Base-by-base conservation (phyloP, 805 yeast species). In the Scheffersomyces coipomensis region DNA sequence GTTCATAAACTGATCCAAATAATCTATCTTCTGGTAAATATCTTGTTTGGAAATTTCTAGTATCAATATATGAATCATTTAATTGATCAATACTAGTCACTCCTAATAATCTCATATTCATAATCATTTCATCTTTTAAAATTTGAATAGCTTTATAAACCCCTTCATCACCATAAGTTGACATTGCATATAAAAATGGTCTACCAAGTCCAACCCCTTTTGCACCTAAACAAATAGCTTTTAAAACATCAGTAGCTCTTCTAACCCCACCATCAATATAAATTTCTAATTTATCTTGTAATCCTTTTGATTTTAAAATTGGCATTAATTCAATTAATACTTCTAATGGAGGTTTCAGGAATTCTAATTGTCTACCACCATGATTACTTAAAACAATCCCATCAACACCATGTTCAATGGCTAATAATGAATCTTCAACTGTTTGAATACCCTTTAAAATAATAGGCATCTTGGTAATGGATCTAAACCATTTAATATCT, bases 161-260 rank as follows among this genome's bases (percentile, higher is more conserved):
- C 23, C 95, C 95, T 5, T 68, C 80, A 49, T 78, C 88, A 9
- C 95, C 95, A 47, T 85, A 87, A 1, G 87, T 73, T n/a, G 86
- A 73, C 80, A 84, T 78, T 27, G 89, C 88, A 53, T 83, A 85
- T 24, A 85, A 56, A 58, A 85, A 81, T 2, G 90, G 88, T 40
- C 91, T 70, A 4, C 93, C 90, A 29, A 86, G 59, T 1, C 93
- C 93, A 3, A 78, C 81, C 3, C 86, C 88, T 42, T 73, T 78
- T 21, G 91, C 93, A 8, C 93, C 95, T 3, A 85, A 66, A 41
- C 87, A 80, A 11, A 86, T 57, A 0, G 93, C 91, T 53, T 86
- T 85, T 35, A 85, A 49, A n/a, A 86, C 63, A 54, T 86, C 95
- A 3, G 88, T 76, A 9, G 86, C 93, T 50, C 91, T 71, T 45